These are phyloP conservation scores for Scutellaria galericulata DNA, from an alignment of 257 asterid species.

Conservation along the genomic window DNA sequence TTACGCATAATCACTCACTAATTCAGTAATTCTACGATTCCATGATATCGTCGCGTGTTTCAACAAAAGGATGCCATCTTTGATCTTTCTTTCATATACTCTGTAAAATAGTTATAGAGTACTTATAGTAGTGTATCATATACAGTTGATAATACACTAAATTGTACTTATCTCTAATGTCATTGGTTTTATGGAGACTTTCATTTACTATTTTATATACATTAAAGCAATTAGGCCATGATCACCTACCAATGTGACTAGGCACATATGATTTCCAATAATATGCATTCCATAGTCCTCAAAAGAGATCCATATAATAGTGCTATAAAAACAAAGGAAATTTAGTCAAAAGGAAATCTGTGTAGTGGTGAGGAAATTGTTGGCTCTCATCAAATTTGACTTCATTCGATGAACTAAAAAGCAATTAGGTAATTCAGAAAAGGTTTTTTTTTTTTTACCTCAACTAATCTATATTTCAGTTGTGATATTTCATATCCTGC, in stretches of 20 bases:
- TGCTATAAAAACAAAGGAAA: not conserved
- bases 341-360: not conserved
- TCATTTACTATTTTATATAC: not conserved
- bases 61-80: not conserved
- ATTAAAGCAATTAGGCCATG: not conserved
- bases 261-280: conserved; percentile 23
- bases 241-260: not conserved
- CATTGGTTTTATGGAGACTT: not conserved
- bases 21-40: not conserved
- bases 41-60: not conserved
- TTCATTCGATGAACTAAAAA: conserved; percentile 24
- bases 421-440: conserved; percentile 5
- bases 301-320: conserved; percentile 10
- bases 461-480: too few species aligned
- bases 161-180: too few species aligned
- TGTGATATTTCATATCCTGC: too few species aligned
- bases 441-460: not conserved
- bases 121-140: not conserved
- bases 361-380: conserved; percentile 35
- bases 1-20: not conserved
- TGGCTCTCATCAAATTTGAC: conserved; percentile 33
- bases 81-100: not conserved
- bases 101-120: not conserved
- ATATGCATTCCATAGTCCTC: conserved; percentile 10
- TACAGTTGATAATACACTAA: not conserved